Percentiles rank a stretch among this genome's conserved stretches.
These are phyloP conservation scores for Pichia inconspicua DNA, from an alignment of 1,139 yeast species.

Conservation along the genomic window DNA sequence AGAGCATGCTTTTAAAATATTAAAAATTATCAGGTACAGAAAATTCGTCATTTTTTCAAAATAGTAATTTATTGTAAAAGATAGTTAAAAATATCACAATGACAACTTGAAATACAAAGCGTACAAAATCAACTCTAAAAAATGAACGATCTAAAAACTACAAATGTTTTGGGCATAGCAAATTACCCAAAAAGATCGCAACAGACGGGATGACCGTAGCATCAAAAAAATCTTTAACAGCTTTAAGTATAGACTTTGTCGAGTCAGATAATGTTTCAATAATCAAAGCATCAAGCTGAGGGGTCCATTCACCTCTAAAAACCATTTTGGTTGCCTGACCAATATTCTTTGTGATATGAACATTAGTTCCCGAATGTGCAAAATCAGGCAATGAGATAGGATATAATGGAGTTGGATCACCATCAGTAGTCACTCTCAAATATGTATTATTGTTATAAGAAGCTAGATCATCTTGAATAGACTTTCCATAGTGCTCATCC, in stretches of 20 bases:
- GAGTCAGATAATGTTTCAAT: neutral
- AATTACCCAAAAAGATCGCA: neutral
- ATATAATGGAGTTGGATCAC: conserved; percentile 5
- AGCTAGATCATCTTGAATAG: conserved; percentile 1
- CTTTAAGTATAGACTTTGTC: neutral
- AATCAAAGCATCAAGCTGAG: conserved; percentile 37
- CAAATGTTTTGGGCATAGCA: conserved; percentile 1
- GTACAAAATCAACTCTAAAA: neutral
- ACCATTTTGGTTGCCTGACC: conserved; percentile 93
- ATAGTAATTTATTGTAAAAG: too few species aligned
- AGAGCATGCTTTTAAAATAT: too few species aligned
- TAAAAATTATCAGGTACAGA: too few species aligned
- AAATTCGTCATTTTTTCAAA: too few species aligned
- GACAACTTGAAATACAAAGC: too few species aligned
- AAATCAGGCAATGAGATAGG: conserved; percentile 40
- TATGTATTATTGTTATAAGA: conserved; percentile 2
- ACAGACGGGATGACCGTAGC: neutral
- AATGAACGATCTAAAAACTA: neutral
- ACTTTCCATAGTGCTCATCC: conserved; percentile 6
- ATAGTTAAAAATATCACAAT: too few species aligned
- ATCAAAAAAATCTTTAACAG: neutral
- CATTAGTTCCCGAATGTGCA: conserved; percentile 73
- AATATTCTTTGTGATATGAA: conserved; percentile 85
- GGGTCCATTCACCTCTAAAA: conserved; percentile 67
- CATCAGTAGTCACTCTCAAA: conserved; percentile 4